These are phyloP conservation scores for Tetrapisispora namnaoensis DNA, from an alignment of 805 yeast genomes.

Conservation along the genomic window DNA sequence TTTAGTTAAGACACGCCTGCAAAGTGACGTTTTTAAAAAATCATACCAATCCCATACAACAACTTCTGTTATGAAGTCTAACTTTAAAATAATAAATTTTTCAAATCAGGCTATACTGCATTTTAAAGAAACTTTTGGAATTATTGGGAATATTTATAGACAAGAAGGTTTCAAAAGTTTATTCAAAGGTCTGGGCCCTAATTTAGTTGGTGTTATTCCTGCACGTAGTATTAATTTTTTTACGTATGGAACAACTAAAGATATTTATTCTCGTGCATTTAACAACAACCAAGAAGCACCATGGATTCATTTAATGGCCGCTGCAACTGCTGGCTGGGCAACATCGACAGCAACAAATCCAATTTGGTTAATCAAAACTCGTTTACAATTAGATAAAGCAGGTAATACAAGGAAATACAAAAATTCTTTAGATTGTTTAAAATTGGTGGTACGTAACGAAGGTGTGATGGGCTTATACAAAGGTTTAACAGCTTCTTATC, in stretches of 20 bases:
- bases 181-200: constrained; percentile 94
- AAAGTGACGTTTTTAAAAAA: constrained; percentile 69
- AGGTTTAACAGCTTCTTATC: constrained; percentile 89
- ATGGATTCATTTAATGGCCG: constrained; percentile 77
- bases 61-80: constrained; percentile 2
- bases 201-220: constrained; percentile 93
- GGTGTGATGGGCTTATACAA: constrained; percentile 74
- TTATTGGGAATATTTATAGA: constrained; percentile 55
- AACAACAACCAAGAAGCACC: constrained; percentile 72
- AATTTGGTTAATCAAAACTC: constrained; percentile 91
- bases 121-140: constrained; percentile 71
- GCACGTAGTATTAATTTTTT: constrained; percentile 95
- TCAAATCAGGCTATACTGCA: constrained; percentile 50
- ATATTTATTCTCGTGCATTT: constrained; percentile 52
- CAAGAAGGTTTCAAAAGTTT: constrained; percentile 79
- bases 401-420: constrained; percentile 53
- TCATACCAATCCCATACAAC: constrained; percentile 34
- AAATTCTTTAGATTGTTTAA: constrained; percentile 78
- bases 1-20: constrained; percentile 90
- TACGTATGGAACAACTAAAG: constrained; percentile 92
- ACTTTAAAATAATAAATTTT: constrained; percentile 20
- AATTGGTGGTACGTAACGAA: constrained; percentile 59
- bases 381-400: constrained; percentile 83
- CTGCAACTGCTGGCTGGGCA: constrained; percentile 84
- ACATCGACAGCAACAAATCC: constrained; percentile 97